These are phyloP conservation scores for Talaromyces sp. DNA, from an alignment of 2,329 filamentous ascomycete species.

Conservation along the genomic window DNA sequence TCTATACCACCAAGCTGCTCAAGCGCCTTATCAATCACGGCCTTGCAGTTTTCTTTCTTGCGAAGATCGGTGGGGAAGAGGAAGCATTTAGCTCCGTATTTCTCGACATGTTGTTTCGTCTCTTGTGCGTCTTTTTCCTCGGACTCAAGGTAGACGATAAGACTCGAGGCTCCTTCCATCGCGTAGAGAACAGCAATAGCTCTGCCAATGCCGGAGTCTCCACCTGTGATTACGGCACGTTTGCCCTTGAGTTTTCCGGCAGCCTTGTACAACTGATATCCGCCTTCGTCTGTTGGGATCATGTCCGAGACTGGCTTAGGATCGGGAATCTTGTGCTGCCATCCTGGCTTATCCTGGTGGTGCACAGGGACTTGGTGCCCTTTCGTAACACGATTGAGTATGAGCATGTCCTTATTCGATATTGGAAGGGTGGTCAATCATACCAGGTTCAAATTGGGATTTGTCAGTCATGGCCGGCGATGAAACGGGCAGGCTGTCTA, in stretches of 20 bases:
- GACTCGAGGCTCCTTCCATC: slow-evolving; percentile 72
- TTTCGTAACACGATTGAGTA: not conserved
- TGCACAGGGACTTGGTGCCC: slow-evolving; percentile 54
- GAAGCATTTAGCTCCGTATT: slow-evolving; percentile 64
- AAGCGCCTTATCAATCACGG: slow-evolving; percentile 65
- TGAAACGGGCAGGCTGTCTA: not conserved
- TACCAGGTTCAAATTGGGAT: slow-evolving; percentile 38
- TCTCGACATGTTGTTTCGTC: slow-evolving; percentile 69
- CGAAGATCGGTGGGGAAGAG: slow-evolving; percentile 65
- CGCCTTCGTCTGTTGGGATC: slow-evolving; percentile 66
- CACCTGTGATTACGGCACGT: slow-evolving; percentile 76
- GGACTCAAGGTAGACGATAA: slow-evolving; percentile 71
- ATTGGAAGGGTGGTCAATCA: not conserved
- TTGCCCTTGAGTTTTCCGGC: slow-evolving; percentile 74
- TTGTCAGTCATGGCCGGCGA: slow-evolving; percentile 23
- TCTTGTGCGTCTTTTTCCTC: slow-evolving; percentile 75
- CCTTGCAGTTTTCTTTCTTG: slow-evolving; percentile 66
- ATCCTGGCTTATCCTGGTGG: slow-evolving; percentile 54
- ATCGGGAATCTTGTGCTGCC: slow-evolving; percentile 56
- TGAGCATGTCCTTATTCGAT: not conserved
- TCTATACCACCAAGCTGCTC: slow-evolving; percentile 68
- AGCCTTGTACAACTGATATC: slow-evolving; percentile 68
- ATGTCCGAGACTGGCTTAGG: slow-evolving; percentile 62
- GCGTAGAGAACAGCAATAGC: slow-evolving; percentile 74
- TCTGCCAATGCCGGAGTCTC: slow-evolving; percentile 76